These are phyloP conservation scores for Exophiala phaeomuriformis DNA, from an alignment of 2,329 filamentous ascomycete genomes.

Conservation along the genomic window DNA sequence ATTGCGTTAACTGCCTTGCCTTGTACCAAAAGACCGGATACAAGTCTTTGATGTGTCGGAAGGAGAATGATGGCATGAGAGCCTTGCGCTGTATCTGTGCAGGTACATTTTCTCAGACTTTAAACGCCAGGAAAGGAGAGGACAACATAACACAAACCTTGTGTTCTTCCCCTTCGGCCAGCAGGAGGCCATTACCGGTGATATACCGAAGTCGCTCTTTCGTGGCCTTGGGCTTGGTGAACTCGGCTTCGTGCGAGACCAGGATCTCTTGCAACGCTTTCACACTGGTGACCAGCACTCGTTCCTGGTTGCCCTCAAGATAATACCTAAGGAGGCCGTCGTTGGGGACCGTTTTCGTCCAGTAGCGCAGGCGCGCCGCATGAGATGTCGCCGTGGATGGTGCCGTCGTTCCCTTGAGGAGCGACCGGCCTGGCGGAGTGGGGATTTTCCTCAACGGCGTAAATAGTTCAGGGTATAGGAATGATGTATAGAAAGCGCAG, in stretches of 20 bases:
- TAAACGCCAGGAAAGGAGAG: background rate
- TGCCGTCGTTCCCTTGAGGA: background rate
- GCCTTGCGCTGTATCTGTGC: constrained; percentile 56
- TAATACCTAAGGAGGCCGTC: constrained; percentile 60
- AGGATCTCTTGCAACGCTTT: constrained; percentile 63
- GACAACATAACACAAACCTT: constrained; percentile 39
- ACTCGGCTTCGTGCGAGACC: constrained; percentile 54
- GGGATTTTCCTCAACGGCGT: background rate
- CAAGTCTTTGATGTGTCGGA: constrained; percentile 73
- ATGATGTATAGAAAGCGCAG: background rate
- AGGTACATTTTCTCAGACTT: background rate
- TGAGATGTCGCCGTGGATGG: background rate
- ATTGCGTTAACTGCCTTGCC: constrained; percentile 56
- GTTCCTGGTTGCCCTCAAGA: constrained; percentile 40
- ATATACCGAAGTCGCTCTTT: constrained; percentile 38
- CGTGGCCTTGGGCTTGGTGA: constrained; percentile 49
- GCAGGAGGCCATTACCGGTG: constrained; percentile 44
- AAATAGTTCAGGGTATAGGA: background rate
- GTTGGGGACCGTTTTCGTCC: constrained; percentile 46
- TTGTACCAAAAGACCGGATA: constrained; percentile 83
- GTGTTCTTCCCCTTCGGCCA: constrained; percentile 87
- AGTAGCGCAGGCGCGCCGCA: background rate
- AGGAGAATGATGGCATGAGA: constrained; percentile 72
- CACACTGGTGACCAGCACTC: constrained; percentile 50
- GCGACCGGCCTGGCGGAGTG: background rate